phyloP scores from a whole-genome alignment of 2,329 filamentous ascomycete species.

The Penicillium sclerotiorum region DNA sequence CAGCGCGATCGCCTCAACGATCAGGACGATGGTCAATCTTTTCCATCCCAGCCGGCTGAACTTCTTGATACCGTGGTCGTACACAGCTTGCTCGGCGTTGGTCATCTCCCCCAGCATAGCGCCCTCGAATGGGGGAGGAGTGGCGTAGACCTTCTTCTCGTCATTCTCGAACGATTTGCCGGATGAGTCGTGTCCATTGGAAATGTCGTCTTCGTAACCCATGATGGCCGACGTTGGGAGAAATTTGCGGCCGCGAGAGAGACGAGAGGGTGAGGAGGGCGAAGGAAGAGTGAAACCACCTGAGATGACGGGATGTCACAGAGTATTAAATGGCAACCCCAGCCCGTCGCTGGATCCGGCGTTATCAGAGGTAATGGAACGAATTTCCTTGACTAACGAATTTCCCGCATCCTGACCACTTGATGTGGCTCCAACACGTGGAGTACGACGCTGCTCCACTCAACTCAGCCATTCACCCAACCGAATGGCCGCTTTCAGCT shows the following conservation, averaged over 20 bases:
- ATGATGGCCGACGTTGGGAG: slow-evolving; percentile 17
- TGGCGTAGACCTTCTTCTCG: slow-evolving; percentile 12
- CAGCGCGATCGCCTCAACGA: slow-evolving; percentile 13
- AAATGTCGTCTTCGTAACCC: slow-evolving; percentile 22
- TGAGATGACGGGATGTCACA: not conserved
- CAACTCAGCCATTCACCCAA: slow-evolving; percentile 15
- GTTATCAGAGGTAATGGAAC: slow-evolving; percentile 16
- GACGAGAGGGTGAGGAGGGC: not conserved
- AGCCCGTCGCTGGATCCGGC: slow-evolving; percentile 13
- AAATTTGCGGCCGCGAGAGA: not conserved
- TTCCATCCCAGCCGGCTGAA: slow-evolving; percentile 10
- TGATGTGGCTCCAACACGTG: slow-evolving; percentile 18
- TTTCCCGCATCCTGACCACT: slow-evolving; percentile 1
- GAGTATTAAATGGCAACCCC: not conserved
- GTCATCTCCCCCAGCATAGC: slow-evolving; percentile 15
- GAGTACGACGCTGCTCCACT: slow-evolving; percentile 27
- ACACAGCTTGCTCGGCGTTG: slow-evolving; percentile 4
- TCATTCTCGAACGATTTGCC: slow-evolving; percentile 16
- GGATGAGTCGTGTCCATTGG: slow-evolving; percentile 16
- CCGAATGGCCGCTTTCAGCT: slow-evolving; percentile 13
- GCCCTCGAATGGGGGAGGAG: slow-evolving; percentile 21
- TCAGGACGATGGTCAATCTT: slow-evolving; percentile 10
- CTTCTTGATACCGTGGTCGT: slow-evolving; percentile 11
- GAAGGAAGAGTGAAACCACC: not conserved
- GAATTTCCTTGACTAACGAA: slow-evolving; percentile 17